Conservation (phyloP, 1,139 yeast species). For the Magnusiomyces ingens region DNA sequence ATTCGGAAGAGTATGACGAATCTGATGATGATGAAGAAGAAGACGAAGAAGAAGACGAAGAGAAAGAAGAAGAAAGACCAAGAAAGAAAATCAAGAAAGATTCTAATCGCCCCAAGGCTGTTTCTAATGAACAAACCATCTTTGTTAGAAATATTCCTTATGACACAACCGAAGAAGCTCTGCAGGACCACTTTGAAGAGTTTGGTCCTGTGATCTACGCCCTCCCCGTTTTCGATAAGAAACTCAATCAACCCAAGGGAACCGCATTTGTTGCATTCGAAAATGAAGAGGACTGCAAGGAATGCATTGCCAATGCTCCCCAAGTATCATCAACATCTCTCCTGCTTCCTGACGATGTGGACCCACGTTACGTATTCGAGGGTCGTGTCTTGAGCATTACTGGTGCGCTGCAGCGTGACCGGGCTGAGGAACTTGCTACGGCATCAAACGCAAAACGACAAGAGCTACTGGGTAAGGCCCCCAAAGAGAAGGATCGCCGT, state of each 20-base stretch:
- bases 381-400: constrained; percentile 83
- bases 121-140: constrained; percentile 35
- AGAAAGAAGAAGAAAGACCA: constrained; percentile 20
- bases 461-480: constrained; percentile 72
- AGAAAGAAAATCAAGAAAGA: constrained; percentile 24
- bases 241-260: constrained; percentile 83
- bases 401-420: constrained; percentile 78
- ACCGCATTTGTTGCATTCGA: constrained; percentile 90
- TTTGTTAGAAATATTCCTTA: constrained; percentile 93
- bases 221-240: constrained; percentile 82
- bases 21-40: constrained; percentile 29
- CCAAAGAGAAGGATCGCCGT: constrained; percentile 75
- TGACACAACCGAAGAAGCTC: constrained; percentile 77
- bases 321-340: constrained; percentile 67
- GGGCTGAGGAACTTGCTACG: constrained; percentile 73
- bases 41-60: constrained; percentile 25
- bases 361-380: constrained; percentile 82
- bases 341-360: constrained; percentile 85
- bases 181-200: constrained; percentile 67
- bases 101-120: constrained; percentile 24
- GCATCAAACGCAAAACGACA: constrained; percentile 67
- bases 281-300: constrained; percentile 52
- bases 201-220: constrained; percentile 93
- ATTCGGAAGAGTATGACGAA: constrained; percentile 28
- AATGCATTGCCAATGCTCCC: constrained; percentile 76